Percentiles rank a stretch among this genome's conserved stretches.
Evolutionary conservation across 2,329 filamentous ascomycete genomes (phyloP).

Genomic region (Pleoardoris graminearum): DNA sequence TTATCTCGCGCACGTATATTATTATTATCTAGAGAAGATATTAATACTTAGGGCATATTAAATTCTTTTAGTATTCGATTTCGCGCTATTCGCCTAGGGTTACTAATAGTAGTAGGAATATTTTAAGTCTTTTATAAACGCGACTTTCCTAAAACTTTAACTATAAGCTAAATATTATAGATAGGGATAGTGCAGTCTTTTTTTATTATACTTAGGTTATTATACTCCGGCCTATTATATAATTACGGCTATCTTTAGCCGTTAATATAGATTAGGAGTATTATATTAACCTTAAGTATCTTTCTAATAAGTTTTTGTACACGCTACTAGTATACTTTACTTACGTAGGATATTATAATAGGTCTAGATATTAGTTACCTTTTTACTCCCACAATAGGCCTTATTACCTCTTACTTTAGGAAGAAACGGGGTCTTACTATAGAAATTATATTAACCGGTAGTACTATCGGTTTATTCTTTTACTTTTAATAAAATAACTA

Average conservation of each 20-base stretch:
- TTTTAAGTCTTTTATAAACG: not conserved
- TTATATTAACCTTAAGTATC: not conserved
- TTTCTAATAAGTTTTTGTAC: not conserved
- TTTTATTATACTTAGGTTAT: not conserved
- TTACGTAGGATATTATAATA: not conserved
- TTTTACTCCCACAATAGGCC: not conserved
- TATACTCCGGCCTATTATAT: constrained; percentile 52
- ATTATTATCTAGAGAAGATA: no score
- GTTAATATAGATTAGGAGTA: not conserved
- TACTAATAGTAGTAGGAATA: not conserved
- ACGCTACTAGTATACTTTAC: not conserved
- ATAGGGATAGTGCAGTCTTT: constrained; percentile 50
- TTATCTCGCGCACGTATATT: no score
- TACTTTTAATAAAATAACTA: not conserved
- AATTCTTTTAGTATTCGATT: not conserved
- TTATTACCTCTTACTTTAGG: not conserved
- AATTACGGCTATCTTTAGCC: constrained; percentile 46
- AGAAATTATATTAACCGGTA: not conserved
- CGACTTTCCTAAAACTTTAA: not conserved
- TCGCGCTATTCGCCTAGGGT: not conserved
- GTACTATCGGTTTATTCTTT: not conserved
- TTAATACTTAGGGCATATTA: not conserved
- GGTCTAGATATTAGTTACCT: not conserved
- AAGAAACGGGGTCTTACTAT: not conserved
- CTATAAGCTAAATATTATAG: constrained; percentile 46